Evolutionary conservation across 306 rosid species (phyloP), one percentile per base, ranked within the genome.

Genomic region (Sindora glabra): DNA sequence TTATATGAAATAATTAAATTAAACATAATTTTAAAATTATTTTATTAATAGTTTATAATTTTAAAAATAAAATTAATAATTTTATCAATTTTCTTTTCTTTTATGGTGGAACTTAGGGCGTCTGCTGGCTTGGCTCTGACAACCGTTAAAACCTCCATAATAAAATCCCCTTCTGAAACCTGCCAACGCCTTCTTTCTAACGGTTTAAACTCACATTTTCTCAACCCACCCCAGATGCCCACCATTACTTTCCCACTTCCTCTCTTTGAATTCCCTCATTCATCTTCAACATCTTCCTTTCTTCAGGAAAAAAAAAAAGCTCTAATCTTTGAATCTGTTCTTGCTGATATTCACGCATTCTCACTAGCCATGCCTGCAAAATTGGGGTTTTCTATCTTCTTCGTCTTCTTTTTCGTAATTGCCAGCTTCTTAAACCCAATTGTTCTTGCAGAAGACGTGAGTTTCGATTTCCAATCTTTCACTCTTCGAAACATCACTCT

Each of bases 401-500:
- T 69, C 67, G 1, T 48, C 30, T 8, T 70, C 37, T 8, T 47
- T 1, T 9, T 55, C 23, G 2, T 36, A 13, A 0, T 40, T 52
- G n/a, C 55, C 38, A 13, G 44, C 72, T 17, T 56, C 1, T 16
- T 48, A 4, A 3, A 19, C 32, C 32, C 71, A 2, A 19, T 15
- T 25, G 59, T 46, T 10, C 29, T 8, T 0, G 56, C 72, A 6
- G 68, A 79, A 4, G 69, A 71, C 21, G 64, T 76, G 6, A 53
- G 62, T 14, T 76, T 91, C 54, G 69, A 44, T 34, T 83, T 92
- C 79, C 45, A 65, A 5, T 76, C 85, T 25, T 92, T 92, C 81
- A 67, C 70, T 2, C 74, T 86, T 66, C 77, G 96, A 27, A 88
- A 92, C 83, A 79, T 92, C 48, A 85, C 94, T 18, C 87, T 92